Evolutionary conservation across 1,284 basidiomycete genomes (phyloP), one percentile per base, ranked within the genome.

Genomic region (Anthracocystis panici-leucophaei): DNA sequence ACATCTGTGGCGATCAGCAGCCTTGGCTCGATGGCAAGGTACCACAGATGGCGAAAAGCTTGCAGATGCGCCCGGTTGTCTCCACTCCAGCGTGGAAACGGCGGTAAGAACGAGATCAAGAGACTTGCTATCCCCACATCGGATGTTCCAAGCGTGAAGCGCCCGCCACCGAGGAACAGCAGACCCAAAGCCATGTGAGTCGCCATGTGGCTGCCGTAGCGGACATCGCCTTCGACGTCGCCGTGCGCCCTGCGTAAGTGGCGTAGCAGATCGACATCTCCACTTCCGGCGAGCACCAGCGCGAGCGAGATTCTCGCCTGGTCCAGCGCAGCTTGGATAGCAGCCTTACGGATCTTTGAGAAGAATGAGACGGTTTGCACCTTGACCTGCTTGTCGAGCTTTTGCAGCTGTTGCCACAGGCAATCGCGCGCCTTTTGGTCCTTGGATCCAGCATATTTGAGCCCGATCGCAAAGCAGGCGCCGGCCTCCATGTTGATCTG

Each of bases 231-330:
- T 10, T 75, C 91, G 81, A 92, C 92, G 88, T 93, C 91, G n/a
- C 94, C 95, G 82, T 95, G 97, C 4, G 92, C 91, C 80, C 93
- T 91, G 25, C 97, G 90, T 14, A 98, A 88, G n/a, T 94, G 90
- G 31, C 94, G 90, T 27, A 99, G 88, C 69, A 93, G 92, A 55
- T 92, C 92, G 48, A 98, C 90, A 84, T 99, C 94, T 12, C 97
- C 97, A 0, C 94, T 97, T 3, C 97, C 97, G 0, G 95, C 93
- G 92, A 98, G 94, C 54, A 98, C 92, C 88, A 96, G 92, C 75
- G 91, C 91, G 29, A 97, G 87, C 4, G 94, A 89, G 41, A 97
- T 88, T 0, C 93, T 92, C 64, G 97, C 91, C 29, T 95, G 88
- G 81, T 93, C 95, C 48, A 97, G 88, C 2, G 93, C 93, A 79